Evolutionary conservation across 1,284 basidiomycete species (phyloP).

Genomic region (Sporisorium scitamineum): DNA sequence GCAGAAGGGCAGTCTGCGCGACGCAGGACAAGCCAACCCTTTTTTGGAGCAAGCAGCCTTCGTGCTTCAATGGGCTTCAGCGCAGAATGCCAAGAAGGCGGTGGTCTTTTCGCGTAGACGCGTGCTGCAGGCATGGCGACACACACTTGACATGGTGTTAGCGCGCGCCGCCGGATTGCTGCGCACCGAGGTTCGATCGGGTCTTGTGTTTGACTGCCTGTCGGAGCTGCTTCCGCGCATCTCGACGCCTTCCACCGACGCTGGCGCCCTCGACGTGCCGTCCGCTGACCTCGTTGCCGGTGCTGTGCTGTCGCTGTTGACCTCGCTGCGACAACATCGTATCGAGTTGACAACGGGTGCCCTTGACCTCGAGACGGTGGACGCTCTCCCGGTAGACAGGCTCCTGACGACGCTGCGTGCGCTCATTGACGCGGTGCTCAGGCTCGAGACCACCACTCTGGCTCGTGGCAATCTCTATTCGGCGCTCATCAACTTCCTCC

Average conservation of each 20-base stretch:
- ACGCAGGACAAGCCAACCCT: constrained; percentile 44
- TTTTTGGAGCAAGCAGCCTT: constrained; percentile 60
- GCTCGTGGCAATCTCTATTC: constrained; percentile 98
- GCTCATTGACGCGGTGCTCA: constrained; percentile 81
- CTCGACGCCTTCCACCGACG: constrained; percentile 45
- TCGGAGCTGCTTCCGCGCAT: constrained; percentile 63
- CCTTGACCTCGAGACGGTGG: constrained; percentile 59
- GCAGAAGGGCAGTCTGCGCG: constrained; percentile 52
- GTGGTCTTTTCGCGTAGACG: constrained; percentile 54
- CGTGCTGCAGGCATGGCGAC: constrained; percentile 63
- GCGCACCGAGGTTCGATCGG: constrained; percentile 55
- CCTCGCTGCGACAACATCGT: constrained; percentile 74
- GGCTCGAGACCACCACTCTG: constrained; percentile 83
- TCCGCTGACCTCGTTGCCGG: constrained; percentile 85
- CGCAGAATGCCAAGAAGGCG: constrained; percentile 63
- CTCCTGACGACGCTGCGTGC: constrained; percentile 81
- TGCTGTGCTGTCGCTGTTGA: constrained; percentile 82
- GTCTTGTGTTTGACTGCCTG: constrained; percentile 62
- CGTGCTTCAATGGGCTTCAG: constrained; percentile 59
- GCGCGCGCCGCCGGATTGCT: constrained; percentile 54
- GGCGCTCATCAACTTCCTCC: constrained; percentile 86
- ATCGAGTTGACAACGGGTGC: constrained; percentile 43
- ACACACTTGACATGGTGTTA: constrained; percentile 64
- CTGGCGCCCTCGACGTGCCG: constrained; percentile 72
- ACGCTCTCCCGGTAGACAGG: constrained; percentile 74